These are phyloP conservation scores for Starmerella roubikii DNA, from an alignment of 805 yeast genomes.

Conservation along the genomic window DNA sequence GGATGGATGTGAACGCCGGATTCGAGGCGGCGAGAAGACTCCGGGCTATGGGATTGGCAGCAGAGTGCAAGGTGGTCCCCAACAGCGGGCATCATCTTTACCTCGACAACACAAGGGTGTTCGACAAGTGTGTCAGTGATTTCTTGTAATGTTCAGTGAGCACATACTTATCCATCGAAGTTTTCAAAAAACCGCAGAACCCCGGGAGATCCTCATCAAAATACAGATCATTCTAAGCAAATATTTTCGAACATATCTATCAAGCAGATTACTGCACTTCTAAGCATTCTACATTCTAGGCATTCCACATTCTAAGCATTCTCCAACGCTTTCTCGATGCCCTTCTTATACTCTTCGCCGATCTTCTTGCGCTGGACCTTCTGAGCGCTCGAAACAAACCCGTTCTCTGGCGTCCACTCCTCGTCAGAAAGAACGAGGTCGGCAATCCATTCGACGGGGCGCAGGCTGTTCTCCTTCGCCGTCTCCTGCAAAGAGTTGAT, in stretches of 20 bases:
- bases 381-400: conserved; percentile 88
- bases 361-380: conserved; percentile 90
- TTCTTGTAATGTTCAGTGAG: too few relatives aligned
- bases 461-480: conserved; percentile 67
- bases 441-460: conserved; percentile 71
- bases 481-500: conserved; percentile 51
- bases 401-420: conserved; percentile 97
- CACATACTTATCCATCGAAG: too few relatives aligned
- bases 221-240: too few relatives aligned
- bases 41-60: conserved; percentile 16
- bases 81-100: conserved; percentile 66
- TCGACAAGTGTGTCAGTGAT: conserved; percentile 34
- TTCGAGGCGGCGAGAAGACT: conserved; percentile 25
- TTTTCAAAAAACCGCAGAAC: too few relatives aligned
- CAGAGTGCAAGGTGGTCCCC: conserved; percentile 28
- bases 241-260: too few relatives aligned
- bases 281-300: neutral
- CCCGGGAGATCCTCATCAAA: too few relatives aligned
- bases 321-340: conserved; percentile 53
- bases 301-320: conserved; percentile 8
- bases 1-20: conserved; percentile 44
- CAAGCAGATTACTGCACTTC: too few relatives aligned
- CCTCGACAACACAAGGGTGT: conserved; percentile 44
- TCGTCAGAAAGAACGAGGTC: conserved; percentile 69
- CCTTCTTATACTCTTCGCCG: conserved; percentile 48